phyloP scores from a whole-genome alignment of 805 yeast genomes.

The Myxozyma monticola region DNA sequence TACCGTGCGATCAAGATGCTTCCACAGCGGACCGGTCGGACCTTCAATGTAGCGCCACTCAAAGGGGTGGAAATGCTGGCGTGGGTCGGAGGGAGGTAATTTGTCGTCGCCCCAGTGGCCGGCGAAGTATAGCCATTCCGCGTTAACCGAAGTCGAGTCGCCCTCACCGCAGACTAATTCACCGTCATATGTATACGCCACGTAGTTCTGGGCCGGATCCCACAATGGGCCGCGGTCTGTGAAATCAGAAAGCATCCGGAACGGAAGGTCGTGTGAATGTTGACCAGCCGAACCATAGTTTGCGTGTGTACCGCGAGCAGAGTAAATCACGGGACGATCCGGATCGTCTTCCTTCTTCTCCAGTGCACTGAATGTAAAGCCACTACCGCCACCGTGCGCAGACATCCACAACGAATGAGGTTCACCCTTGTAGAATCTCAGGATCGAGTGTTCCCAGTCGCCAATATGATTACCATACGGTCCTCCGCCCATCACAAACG shows the following conservation, averaged over 20 bases:
- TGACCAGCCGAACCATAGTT: constrained; percentile 95
- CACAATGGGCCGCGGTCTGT: constrained; percentile 94
- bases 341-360: constrained; percentile 56
- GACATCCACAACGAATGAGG: constrained; percentile 94
- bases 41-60: constrained; percentile 92
- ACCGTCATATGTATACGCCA: constrained; percentile 81
- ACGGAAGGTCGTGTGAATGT: constrained; percentile 93
- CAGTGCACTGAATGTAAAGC: constrained; percentile 72
- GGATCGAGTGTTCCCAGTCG: constrained; percentile 96
- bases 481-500: constrained; percentile 95
- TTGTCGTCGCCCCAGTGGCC: constrained; percentile 94
- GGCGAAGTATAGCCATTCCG: constrained; percentile 70
- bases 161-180: constrained; percentile 34
- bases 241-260: constrained; percentile 84
- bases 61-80: constrained; percentile 85
- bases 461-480: constrained; percentile 98
- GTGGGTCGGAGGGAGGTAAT: constrained; percentile 62
- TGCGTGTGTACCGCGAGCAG: constrained; percentile 97
- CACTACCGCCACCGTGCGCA: constrained; percentile 97
- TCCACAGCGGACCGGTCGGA: constrained; percentile 84
- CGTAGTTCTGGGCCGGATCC: constrained; percentile 83
- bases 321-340: constrained; percentile 71
- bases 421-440: constrained; percentile 74
- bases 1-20: constrained; percentile 65
- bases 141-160: constrained; percentile 36